phyloP scores from a whole-genome alignment of 768 basidiomycete species.

The Boletus rubescentipes region DNA sequence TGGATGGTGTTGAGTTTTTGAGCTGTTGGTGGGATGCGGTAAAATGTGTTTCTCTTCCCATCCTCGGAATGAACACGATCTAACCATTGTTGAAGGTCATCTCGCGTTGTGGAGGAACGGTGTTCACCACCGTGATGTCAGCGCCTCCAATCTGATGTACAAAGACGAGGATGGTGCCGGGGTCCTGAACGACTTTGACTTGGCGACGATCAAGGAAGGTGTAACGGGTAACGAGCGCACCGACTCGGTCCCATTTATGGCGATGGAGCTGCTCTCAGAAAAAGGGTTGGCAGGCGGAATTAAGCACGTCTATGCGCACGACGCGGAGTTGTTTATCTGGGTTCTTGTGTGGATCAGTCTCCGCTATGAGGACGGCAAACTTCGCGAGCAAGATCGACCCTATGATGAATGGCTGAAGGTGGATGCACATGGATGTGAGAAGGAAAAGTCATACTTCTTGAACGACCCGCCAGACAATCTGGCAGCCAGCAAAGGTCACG shows the following conservation, averaged over 20 bases:
- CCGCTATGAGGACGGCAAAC: not conserved
- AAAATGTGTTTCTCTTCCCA: conserved; percentile 1
- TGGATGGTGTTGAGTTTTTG: not conserved
- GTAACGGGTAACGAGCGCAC: not conserved
- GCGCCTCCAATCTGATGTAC: conserved; percentile 2
- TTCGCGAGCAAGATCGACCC: not conserved
- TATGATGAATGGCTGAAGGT: not conserved
- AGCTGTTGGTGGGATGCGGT: not conserved
- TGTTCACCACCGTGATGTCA: not conserved
- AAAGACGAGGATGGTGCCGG: not conserved
- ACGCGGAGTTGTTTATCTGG: too few species aligned
- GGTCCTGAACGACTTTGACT: not conserved
- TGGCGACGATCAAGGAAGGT: not conserved
- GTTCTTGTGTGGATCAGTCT: too few species aligned
- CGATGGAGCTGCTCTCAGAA: not conserved
- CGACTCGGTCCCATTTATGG: not conserved
- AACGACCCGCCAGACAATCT: too few species aligned
- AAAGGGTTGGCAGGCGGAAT: not conserved
- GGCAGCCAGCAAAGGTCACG: too few species aligned
- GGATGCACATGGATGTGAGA: not conserved
- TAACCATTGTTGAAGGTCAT: not conserved
- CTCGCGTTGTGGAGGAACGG: conserved; percentile 3
- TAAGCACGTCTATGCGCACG: not conserved
- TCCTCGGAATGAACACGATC: not conserved
- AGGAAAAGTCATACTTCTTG: too few species aligned